phyloP scores from a whole-genome alignment of 768 basidiomycete genomes.

The Phylloporus sp. region DNA sequence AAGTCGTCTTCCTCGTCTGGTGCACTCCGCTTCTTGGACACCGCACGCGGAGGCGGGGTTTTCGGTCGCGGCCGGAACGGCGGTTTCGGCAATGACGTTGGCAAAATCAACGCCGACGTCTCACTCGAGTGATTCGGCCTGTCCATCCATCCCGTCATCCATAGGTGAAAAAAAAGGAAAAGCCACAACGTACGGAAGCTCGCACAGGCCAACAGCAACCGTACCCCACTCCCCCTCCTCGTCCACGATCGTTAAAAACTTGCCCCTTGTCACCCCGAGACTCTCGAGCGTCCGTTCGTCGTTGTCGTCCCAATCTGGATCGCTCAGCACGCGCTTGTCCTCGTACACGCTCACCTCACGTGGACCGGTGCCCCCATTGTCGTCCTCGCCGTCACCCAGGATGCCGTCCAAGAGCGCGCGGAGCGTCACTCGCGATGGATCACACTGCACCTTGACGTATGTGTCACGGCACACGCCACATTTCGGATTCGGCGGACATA shows the following conservation, averaged over 20 bases:
- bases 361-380: conserved; percentile 32
- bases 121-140: conserved; percentile 57
- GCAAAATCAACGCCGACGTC: conserved; percentile 56
- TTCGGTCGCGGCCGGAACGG: conserved; percentile 39
- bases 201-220: conserved; percentile 64
- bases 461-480: conserved; percentile 89
- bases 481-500: conserved; percentile 64
- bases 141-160: neutral
- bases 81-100: conserved; percentile 59
- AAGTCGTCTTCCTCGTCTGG: conserved; percentile 43
- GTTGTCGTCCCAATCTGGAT: conserved; percentile 95
- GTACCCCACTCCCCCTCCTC: conserved; percentile 78
- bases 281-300: conserved; percentile 74
- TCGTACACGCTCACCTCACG: conserved; percentile 82
- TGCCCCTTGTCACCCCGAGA: conserved; percentile 74
- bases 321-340: conserved; percentile 80
- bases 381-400: conserved; percentile 47
- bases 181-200: conserved; percentile 64
- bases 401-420: conserved; percentile 69
- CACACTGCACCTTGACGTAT: conserved; percentile 72
- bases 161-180: neutral
- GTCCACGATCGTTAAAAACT: conserved; percentile 85
- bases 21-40: conserved; percentile 54
- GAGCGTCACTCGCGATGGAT: conserved; percentile 64
- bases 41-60: conserved; percentile 38